phyloP scores from a whole-genome alignment of 768 basidiomycete species.

The Pulveroboletus ravenelii region DNA sequence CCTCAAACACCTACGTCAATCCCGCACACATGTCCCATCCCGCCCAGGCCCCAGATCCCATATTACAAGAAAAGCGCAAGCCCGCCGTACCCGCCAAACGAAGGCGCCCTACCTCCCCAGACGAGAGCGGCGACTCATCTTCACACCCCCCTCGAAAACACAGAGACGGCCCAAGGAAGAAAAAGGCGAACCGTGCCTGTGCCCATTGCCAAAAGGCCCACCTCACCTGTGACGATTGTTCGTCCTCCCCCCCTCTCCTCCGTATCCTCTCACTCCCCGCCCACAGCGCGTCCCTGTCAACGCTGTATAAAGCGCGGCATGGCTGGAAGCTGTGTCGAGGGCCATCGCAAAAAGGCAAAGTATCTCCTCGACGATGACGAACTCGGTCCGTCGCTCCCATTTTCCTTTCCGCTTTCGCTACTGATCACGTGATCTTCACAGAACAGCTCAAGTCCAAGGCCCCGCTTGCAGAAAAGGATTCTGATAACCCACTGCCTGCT shows the following conservation, averaged over 20 bases:
- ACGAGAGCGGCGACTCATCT: conserved; percentile 49
- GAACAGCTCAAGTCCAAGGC: conserved; percentile 36
- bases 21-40: conserved; percentile 36
- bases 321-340: conserved; percentile 84
- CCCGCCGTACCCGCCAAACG: conserved; percentile 44
- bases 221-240: conserved; percentile 97
- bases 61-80: conserved; percentile 34
- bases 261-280: conserved; percentile 8
- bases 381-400: conserved; percentile 51
- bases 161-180: conserved; percentile 84
- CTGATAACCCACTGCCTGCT: conserved; percentile 27
- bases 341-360: conserved; percentile 96
- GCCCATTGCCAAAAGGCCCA: conserved; percentile 97
- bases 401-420: neutral
- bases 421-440: conserved; percentile 32
- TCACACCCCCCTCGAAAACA: conserved; percentile 45
- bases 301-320: conserved; percentile 94
- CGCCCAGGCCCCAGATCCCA: conserved; percentile 21
- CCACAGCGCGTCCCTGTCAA: conserved; percentile 88
- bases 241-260: conserved; percentile 30
- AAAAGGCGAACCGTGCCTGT: conserved; percentile 92
- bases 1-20: conserved; percentile 31
- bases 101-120: conserved; percentile 57
- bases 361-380: conserved; percentile 94
- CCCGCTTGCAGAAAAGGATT: conserved; percentile 24